Conservation (phyloP, 768 basidiomycete genomes). For the Sarcodon sp. region DNA sequence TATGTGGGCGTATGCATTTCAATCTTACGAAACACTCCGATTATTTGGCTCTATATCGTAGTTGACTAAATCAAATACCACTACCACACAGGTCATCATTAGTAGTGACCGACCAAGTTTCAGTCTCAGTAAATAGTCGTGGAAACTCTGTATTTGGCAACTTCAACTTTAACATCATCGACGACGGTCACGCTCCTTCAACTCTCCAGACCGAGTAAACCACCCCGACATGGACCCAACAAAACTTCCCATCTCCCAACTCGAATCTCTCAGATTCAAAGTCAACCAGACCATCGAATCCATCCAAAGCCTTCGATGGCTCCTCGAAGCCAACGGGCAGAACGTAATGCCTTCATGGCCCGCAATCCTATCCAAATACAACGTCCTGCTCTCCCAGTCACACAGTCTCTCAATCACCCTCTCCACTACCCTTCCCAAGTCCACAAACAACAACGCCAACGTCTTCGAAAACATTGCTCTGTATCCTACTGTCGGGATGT, state of each 20-base stretch:
- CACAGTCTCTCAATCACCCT: slow-evolving; percentile 64
- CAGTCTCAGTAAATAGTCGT: no score
- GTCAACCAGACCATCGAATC: slow-evolving; percentile 72
- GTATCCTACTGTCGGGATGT: slow-evolving; percentile 34
- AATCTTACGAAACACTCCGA: no score
- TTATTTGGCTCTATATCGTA: no score
- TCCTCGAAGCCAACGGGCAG: slow-evolving; percentile 44
- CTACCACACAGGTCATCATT: no score
- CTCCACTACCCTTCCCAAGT: background rate
- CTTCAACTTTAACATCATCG: no score
- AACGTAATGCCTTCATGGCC: slow-evolving; percentile 73
- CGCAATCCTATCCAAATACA: slow-evolving; percentile 79
- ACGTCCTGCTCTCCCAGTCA: slow-evolving; percentile 70
- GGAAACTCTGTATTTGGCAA: no score
- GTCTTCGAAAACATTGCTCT: slow-evolving; percentile 17
- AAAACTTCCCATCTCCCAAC: slow-evolving; percentile 47
- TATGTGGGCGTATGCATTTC: no score
- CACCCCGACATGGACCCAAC: slow-evolving; percentile 15
- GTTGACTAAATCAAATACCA: no score
- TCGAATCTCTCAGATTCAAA: slow-evolving; percentile 70
- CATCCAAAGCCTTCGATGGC: slow-evolving; percentile 49
- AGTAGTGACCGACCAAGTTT: no score
- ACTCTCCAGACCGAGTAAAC: no score
- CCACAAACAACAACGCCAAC: background rate
- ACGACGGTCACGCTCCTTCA: no score